Evolutionary conservation across 108 stramenopile genomes (phyloP), one percentile per base, ranked within the genome.

Genomic region (Ochromonas danica): DNA sequence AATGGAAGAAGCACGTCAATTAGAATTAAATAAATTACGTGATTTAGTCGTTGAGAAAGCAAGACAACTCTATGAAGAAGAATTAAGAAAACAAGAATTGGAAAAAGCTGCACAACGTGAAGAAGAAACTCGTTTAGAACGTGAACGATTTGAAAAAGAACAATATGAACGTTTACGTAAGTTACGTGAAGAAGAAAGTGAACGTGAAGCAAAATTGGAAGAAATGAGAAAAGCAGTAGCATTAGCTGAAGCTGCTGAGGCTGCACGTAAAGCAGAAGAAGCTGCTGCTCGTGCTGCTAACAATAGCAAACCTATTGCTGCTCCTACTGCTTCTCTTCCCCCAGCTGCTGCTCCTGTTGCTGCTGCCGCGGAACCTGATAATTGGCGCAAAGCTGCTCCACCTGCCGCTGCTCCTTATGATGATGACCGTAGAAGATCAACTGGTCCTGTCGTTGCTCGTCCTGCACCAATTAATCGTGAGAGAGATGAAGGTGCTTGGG

Each of bases 211-310:
- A 77, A 17, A 10, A 62, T 27, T 22, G 14, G 65, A 70, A 39
- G 65, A 14, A 33, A 17, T 33, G 35, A 6, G 6, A 33, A 25
- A 67, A n/a, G 74, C 10, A 22, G 62, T 74, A n/a, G 14, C 14
- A 61, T 40, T 61, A 22, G 22, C 39, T 74, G 79, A 80, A 3
- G 81, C 81, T 14, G 63, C 79, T 42, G 82, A 82, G 82, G 74
- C 74, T 14, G 82, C 80, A 39, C 80, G 80, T 17, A 61, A 81
- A 72, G 80, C 80, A 27, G 80, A 51, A n/a, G n/a, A n/a, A n/a
- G n/a, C n/a, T n/a, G n/a, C n/a, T n/a, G n/a, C n/a, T n/a, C n/a
- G n/a, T n/a, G n/a, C n/a, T n/a, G n/a, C n/a, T n/a, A n/a, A n/a
- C n/a, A n/a, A n/a, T n/a, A n/a, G n/a, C n/a, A n/a, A n/a, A n/a